Evolutionary conservation across 495 filamentous ascomycete genomes (phyloP), one percentile per base, ranked within the genome.

Genomic region (Aspergillus sparsus): DNA sequence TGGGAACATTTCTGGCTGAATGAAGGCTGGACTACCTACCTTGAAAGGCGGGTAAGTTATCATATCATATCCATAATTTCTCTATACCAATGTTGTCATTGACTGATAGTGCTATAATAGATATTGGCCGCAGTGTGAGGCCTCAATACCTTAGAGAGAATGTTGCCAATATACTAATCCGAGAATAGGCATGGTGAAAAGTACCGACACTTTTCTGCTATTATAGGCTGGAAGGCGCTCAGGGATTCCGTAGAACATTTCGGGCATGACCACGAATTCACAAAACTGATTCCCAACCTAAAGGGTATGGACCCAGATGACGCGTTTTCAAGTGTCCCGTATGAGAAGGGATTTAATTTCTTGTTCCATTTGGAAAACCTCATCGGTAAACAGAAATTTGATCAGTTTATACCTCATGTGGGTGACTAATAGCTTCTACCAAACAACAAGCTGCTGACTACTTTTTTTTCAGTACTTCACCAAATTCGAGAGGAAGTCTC

Each of bases 1-100:
- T 98, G 94, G 94, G 92, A 97, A 72, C 93, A 98, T 66, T 97
- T 96, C 70, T 98, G 93, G 93, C 73, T 98, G 55, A 97, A 97
- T 64, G 93, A 97, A 71, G 92, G 92, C 35, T 98, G 93, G 93
- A 97, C 93, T 3, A 89, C 87, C 7, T 97, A 98, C 69, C 84
- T 97, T 7, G 94, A 98, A 73, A 84, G 93, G 50, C 82, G 93
- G 45, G 87, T 82, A 63, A 44, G 75, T 68, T 33, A 16, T 39
- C 0, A 13, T 33, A 16, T 39, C 0, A 13, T 37, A 36, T 35
- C n/a, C 27, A 3, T 7, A 9, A 27, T n/a, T 34, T 31, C 49
- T 16, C 1, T 33, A 11, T 15, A 33, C 16, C 7, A 5, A 37
- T 27, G 21, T 27, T 27, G 21, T 27, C 21, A 27, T 27, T 27